Evolutionary conservation across 176 grass and related monocot genomes (phyloP), one percentile per base, ranked within the genome.

Genomic region (Oryza meridionalis): DNA sequence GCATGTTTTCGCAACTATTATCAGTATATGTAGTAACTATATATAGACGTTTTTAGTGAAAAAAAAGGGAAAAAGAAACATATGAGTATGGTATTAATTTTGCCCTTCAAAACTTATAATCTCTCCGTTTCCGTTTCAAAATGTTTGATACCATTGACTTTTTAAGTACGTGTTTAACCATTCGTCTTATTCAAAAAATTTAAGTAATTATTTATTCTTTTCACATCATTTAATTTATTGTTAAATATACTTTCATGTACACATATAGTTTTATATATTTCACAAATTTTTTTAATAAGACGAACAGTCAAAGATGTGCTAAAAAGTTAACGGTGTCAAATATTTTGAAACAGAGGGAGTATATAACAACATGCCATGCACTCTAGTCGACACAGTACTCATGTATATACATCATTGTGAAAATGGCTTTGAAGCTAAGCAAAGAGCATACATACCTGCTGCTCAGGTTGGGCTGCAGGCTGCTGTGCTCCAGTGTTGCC

Each of bases 341-440:
- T n/a, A n/a, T n/a, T n/a, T n/a, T n/a, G n/a, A n/a, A n/a, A n/a
- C n/a, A n/a, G n/a, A n/a, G n/a, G n/a, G n/a, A n/a, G n/a, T n/a
- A 59, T 55, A 45, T 26, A 1, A 35, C 65, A 65, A 6, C 22
- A 29, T 68, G 45, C 4, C 33, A 35, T 37, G 35, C 50, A 62
- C 22, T 15, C 4, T 77, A 37, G 53, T n/a, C 53, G 6, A 58
- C 53, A 9, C 33, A 32, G 9, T 44, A 49, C 22, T 44, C 13
- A 9, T 44, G 58, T 65, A 64, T 58, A 68, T 51, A 47, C 44
- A 82, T 90, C 73, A 82, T 83, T 74, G 62, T 38, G 68, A 78
- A 37, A 78, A 37, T 75, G 35, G 46, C 90, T 92, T 92, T 66
- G 65, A 94, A 92, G 90, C 67, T 82, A 93, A 86, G 84, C 81